These are phyloP conservation scores for Penicillium concentricum DNA, from an alignment of 2,329 filamentous ascomycete genomes.

Conservation along the genomic window DNA sequence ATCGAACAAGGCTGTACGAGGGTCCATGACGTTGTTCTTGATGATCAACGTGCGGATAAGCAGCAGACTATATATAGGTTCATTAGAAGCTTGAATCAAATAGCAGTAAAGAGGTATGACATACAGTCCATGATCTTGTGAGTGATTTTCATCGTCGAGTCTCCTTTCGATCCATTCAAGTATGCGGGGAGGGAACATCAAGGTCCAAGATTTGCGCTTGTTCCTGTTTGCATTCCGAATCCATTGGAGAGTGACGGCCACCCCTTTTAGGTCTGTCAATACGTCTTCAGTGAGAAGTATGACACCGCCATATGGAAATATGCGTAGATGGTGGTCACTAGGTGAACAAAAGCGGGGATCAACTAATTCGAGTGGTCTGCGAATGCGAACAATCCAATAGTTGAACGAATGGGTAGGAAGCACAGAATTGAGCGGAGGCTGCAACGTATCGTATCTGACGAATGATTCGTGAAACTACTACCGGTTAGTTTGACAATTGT, in stretches of 20 bases:
- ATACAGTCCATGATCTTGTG: conserved; percentile 6
- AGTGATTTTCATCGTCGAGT: conserved; percentile 12
- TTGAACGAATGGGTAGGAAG: conserved; percentile 27
- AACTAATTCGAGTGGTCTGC: conserved; percentile 24
- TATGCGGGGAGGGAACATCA: conserved; percentile 41
- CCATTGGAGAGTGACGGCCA: conserved; percentile 39
- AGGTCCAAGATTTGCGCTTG: conserved; percentile 35
- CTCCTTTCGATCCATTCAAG: conserved; percentile 34
- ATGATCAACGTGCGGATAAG: conserved; percentile 22
- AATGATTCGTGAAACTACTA: conserved; percentile 41
- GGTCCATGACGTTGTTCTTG: conserved; percentile 22
- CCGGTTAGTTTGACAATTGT: not conserved
- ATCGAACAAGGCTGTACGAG: conserved; percentile 8
- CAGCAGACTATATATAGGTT: conserved; percentile 4
- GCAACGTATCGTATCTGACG: conserved; percentile 29
- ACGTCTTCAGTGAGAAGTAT: conserved; percentile 45
- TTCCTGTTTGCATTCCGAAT: conserved; percentile 28
- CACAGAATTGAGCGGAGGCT: conserved; percentile 20
- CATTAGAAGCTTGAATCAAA: not conserved
- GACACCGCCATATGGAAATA: conserved; percentile 40
- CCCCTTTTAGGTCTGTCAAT: conserved; percentile 27
- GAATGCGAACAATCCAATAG: conserved; percentile 38
- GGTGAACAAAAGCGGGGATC: conserved; percentile 9
- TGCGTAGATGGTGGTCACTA: conserved; percentile 29
- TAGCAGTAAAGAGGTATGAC: not conserved